Evolutionary conservation across 2,329 filamentous ascomycete genomes (phyloP), one percentile per base, ranked within the genome.

Genomic region (Periglandula ipomoeae): DNA sequence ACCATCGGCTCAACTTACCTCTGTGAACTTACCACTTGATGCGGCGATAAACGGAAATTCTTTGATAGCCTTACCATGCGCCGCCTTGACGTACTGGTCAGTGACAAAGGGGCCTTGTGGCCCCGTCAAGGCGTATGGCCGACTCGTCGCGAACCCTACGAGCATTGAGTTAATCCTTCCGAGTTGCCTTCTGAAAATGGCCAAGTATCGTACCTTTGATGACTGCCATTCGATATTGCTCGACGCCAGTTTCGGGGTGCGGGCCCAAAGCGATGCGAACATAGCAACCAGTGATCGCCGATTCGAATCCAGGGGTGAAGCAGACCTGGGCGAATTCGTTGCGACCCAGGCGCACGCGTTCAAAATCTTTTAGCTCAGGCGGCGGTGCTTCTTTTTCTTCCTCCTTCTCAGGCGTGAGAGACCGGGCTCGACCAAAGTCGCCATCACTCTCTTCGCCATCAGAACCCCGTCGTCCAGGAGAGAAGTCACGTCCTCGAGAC

Each of bases 11-110:
- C 13, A 13, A 51, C 74, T 55, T 71, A 88, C 85, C 66, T 93
- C 89, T n/a, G 85, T 87, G 60, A 97, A 87, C 38, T 76, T 74
- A 44, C 83, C 81, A 64, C 95, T 90, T 0, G 93, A 97, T 62
- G 91, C 90, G 53, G 85, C 84, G 53, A 93, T 84, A 65, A 97
- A 96, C 4, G 90, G 89, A 69, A 89, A 96, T 32, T 90, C 82
- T 63, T 85, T 85, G 61, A 89, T 79, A 0, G 86, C 77, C 58
- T 90, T 89, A 41, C 93, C 93, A 62, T 95, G 86, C 7, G 88
- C 82, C 38, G 87, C 82, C 47, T 84, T 72, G 27, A 87, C 81
- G 62, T 97, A 96, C 63, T 90, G 85, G 52, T 95, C 89, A 0
- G 89, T 95, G 27, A 87, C 79, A 59, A 95, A 86, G 3, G 75